These are phyloP conservation scores for Penicillium sp. DNA, from an alignment of 2,329 filamentous ascomycete genomes.

Conservation along the genomic window DNA sequence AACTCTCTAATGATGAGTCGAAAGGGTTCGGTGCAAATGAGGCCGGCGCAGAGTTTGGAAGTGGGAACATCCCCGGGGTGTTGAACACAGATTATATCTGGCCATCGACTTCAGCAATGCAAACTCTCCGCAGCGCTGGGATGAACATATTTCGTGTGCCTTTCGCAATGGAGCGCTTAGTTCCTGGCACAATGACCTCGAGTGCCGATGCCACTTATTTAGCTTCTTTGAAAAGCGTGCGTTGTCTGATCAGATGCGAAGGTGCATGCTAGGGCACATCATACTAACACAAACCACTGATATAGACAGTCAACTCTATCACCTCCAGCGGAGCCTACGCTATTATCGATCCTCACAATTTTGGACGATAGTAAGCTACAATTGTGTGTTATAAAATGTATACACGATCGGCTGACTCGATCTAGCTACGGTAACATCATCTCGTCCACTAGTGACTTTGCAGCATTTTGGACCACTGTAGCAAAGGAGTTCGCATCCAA, in stretches of 20 bases:
- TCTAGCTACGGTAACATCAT: slow-evolving; percentile 47
- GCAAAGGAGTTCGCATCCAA: slow-evolving; percentile 58
- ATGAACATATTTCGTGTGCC: slow-evolving; percentile 30
- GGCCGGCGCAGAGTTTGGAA: slow-evolving; percentile 20
- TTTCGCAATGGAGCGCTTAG: slow-evolving; percentile 28
- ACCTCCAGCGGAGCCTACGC: slow-evolving; percentile 53
- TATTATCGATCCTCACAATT: slow-evolving; percentile 65
- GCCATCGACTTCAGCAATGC: slow-evolving; percentile 22
- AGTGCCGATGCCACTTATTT: slow-evolving; percentile 23
- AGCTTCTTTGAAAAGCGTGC: slow-evolving; percentile 19
- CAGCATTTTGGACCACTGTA: slow-evolving; percentile 59
- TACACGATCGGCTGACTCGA: slow-evolving; percentile 1
- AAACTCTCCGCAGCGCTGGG: slow-evolving; percentile 19
- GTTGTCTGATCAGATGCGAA: neutral
- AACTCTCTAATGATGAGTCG: slow-evolving; percentile 10
- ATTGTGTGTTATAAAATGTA: neutral
- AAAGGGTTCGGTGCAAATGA: slow-evolving; percentile 25
- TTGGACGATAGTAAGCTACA: slow-evolving; percentile 36
- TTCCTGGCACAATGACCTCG: slow-evolving; percentile 20
- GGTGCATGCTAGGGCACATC: no score
- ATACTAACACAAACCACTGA: neutral
- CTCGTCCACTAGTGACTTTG: slow-evolving; percentile 55
- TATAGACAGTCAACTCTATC: slow-evolving; percentile 40
- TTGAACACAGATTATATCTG: slow-evolving; percentile 25
- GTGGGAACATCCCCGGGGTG: slow-evolving; percentile 12